Percentiles rank a stretch among this genome's conserved stretches.
Evolutionary conservation across 331 rosid species (phyloP).

Genomic region (Malus hybrid): DNA sequence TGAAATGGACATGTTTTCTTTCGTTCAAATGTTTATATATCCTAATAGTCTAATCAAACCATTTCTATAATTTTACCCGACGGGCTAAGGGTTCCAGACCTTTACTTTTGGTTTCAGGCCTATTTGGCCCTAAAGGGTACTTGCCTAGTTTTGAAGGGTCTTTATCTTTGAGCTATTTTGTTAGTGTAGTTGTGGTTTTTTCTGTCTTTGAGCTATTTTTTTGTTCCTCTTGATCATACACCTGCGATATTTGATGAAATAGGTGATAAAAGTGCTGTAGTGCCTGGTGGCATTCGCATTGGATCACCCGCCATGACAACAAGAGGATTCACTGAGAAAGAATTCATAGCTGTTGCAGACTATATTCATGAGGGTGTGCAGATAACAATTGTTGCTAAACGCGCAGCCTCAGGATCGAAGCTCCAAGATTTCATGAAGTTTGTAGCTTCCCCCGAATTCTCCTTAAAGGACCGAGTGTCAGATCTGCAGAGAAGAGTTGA

Average conservation of each 20-base stretch:
- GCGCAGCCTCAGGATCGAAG: constrained; percentile 57
- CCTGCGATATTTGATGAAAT: not conserved
- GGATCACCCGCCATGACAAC: constrained; percentile 99
- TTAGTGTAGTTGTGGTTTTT: not conserved
- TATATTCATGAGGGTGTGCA: constrained; percentile 81
- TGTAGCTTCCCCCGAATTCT: constrained; percentile 59
- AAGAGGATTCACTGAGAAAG: constrained; percentile 73
- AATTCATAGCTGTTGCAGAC: constrained; percentile 59
- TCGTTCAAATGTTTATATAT: not conserved
- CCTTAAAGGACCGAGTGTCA: constrained; percentile 36
- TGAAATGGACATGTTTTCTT: not conserved
- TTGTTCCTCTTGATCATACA: not conserved
- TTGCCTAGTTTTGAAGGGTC: not conserved
- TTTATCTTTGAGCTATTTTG: not conserved
- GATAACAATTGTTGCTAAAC: constrained; percentile 60
- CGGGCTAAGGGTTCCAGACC: not conserved
- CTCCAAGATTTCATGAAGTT: constrained; percentile 73
- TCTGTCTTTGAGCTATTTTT: not conserved
- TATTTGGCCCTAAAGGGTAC: not conserved
- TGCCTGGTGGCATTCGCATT: constrained; percentile 95
- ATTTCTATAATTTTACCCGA: not conserved
- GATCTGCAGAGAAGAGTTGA: constrained; percentile 68
- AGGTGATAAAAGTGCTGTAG: constrained; percentile 92
- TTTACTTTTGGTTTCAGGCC: not conserved
- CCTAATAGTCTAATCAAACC: not conserved